Base-by-base conservation (phyloP, 805 yeast genomes). In the Ogataea thermomethanolica region DNA sequence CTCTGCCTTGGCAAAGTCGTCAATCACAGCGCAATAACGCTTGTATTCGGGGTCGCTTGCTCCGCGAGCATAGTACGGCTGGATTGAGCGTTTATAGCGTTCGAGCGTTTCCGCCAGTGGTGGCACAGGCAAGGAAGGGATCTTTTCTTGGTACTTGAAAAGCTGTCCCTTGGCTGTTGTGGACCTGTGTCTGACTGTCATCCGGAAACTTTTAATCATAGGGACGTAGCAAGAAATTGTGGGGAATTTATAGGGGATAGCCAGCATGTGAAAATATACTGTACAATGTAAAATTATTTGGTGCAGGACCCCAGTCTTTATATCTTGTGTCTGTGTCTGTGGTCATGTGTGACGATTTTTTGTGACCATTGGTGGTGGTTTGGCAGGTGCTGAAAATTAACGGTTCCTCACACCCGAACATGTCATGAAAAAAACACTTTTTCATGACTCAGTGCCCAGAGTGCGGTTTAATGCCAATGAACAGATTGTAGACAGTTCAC, bases 41-140 rank as follows among this genome's bases (percentile, higher is more conserved):
- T 43, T 30, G 33, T 43, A 63, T 9, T 45, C 49, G 1, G 53
- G 45, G 33, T 66, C 67, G 40, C 75, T 74, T 53, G 78, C 79
- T 24, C 69, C 69, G 15, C 67, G 62, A 11, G 74, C 67, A 36
- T 76, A 71, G 36, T 71, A 78, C 1, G 98, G 96, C 53, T 74
- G 75, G 33, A 91, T 76, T 1, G 95, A 76, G 46, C 74, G 69
- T 56, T 90, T 70, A 62, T 87, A 91, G 44, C 76, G 76, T 8
- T 67, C 61, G 31, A 84, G 74, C 3, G 97, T 87, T 38, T 79
- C 78, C 41, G 78, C 72, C 43, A 91, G 70, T 1, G 81, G 65
- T 2, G 99, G 99, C 6, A 91, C 95, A 0, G 97, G 97, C 50
- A 91, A 74, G 35, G 78, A 71, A 6, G 97, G 97, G 39, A 91